Evolutionary conservation across 148 eudicot genomes (phyloP).

Genomic region (Rhododendron williamsianum): DNA sequence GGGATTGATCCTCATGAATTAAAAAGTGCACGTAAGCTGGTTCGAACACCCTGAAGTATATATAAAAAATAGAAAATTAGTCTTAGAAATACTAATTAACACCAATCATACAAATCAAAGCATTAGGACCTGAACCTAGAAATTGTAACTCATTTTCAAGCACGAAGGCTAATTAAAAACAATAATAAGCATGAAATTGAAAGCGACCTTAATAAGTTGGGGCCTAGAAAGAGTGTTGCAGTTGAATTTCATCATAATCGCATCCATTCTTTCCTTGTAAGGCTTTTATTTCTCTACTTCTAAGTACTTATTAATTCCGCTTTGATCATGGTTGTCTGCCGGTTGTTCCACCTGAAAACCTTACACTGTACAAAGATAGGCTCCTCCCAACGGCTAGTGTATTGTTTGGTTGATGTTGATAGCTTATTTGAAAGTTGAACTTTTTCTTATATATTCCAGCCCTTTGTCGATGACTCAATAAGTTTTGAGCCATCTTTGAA

Average conservation of each 20-base stretch:
- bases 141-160: background rate
- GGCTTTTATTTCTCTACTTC: background rate
- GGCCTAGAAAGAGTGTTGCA: background rate
- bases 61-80: background rate
- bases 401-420: background rate
- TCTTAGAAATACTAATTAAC: background rate
- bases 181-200: background rate
- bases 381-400: slow-evolving; percentile 16
- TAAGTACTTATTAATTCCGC: background rate
- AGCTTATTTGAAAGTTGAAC: background rate
- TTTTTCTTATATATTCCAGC: too few relatives aligned
- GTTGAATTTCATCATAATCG: background rate
- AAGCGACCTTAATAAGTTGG: background rate
- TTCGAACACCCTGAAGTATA: background rate
- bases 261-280: slow-evolving; percentile 18
- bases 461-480: too few relatives aligned
- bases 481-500: too few relatives aligned
- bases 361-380: background rate
- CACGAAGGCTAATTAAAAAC: background rate
- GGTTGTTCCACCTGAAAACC: slow-evolving; percentile 22
- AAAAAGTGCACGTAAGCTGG: background rate
- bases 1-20: background rate
- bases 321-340: slow-evolving; percentile 12
- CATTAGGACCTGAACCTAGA: background rate
- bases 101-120: background rate